phyloP scores from a whole-genome alignment of 345 rosid genomes.

The Eutrema yunnanense region DNA sequence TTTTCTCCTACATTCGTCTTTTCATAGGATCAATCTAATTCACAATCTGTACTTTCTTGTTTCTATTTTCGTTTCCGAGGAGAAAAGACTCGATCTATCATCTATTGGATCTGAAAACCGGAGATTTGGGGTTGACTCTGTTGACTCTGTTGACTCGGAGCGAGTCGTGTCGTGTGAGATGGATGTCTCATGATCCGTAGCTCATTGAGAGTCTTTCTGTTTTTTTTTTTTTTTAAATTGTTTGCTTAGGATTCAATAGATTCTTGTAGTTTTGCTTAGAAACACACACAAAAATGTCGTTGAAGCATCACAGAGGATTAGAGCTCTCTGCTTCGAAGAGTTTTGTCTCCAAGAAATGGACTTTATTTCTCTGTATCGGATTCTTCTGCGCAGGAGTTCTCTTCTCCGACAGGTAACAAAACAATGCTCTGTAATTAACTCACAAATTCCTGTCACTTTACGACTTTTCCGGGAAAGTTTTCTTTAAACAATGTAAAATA shows the following conservation, averaged over 20 bases:
- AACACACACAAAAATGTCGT: constrained; percentile 15
- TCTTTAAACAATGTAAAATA: too few species aligned
- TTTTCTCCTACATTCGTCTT: neutral
- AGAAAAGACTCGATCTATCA: constrained; percentile 2
- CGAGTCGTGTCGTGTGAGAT: constrained; percentile 6
- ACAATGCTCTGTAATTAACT: neutral
- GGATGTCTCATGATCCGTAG: neutral
- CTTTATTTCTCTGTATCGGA: constrained; percentile 72
- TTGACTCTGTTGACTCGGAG: constrained; percentile 15
- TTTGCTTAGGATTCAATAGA: neutral
- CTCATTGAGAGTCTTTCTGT: neutral
- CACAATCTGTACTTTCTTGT: neutral
- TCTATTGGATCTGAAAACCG: constrained; percentile 23
- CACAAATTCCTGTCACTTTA: neutral
- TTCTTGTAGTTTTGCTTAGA: neutral
- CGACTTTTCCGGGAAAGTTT: constrained; percentile 1
- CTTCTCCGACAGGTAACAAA: constrained; percentile 74
- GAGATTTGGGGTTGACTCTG: constrained; percentile 12
- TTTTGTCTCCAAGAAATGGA: constrained; percentile 74
- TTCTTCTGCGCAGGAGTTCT: constrained; percentile 92
- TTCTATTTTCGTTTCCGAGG: neutral
- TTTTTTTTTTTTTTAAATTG: neutral
- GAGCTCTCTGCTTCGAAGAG: constrained; percentile 32
- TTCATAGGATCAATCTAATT: constrained; percentile 20
- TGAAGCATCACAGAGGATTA: constrained; percentile 31